A percentile compares a stretch with the other conserved stretches of the same genome.
Conservation (phyloP, 768 basidiomycete genomes). For the Obba rivulosa region DNA sequence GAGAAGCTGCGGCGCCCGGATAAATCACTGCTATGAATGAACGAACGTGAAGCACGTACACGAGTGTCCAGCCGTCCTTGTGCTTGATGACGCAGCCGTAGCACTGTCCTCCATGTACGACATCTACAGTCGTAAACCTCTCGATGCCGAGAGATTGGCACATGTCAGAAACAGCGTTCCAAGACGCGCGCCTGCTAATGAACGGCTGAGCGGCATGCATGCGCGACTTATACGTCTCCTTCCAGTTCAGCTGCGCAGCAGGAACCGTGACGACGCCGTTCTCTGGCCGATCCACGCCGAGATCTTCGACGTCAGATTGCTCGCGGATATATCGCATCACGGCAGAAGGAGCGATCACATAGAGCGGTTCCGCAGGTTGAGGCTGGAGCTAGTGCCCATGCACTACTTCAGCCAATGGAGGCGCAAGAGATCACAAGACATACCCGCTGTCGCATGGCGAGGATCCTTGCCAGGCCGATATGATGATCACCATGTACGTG, state of each 20-base stretch:
- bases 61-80: constrained; percentile 69
- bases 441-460: constrained; percentile 68
- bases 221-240: constrained; percentile 7
- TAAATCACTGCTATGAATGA: not conserved
- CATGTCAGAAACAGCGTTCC: constrained; percentile 36
- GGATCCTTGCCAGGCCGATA: constrained; percentile 69
- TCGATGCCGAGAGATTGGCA: constrained; percentile 50
- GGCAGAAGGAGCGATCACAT: constrained; percentile 55
- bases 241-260: constrained; percentile 48
- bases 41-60: constrained; percentile 38
- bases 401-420: not conserved
- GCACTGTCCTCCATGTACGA: constrained; percentile 66
- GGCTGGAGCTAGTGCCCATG: constrained; percentile 53
- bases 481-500: constrained; percentile 95
- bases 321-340: constrained; percentile 71
- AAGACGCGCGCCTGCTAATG: constrained; percentile 23
- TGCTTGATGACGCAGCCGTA: constrained; percentile 70
- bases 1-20: constrained; percentile 61
- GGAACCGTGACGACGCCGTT: constrained; percentile 53
- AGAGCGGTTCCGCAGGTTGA: constrained; percentile 56
- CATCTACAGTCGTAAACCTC: constrained; percentile 62
- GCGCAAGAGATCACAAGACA: constrained; percentile 14
- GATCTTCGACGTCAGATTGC: constrained; percentile 60
- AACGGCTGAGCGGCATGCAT: constrained; percentile 9
- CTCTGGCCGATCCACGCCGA: constrained; percentile 49